Conservation (phyloP, 176 grass and related monocot genomes). For the Dactylis glomerata region DNA sequence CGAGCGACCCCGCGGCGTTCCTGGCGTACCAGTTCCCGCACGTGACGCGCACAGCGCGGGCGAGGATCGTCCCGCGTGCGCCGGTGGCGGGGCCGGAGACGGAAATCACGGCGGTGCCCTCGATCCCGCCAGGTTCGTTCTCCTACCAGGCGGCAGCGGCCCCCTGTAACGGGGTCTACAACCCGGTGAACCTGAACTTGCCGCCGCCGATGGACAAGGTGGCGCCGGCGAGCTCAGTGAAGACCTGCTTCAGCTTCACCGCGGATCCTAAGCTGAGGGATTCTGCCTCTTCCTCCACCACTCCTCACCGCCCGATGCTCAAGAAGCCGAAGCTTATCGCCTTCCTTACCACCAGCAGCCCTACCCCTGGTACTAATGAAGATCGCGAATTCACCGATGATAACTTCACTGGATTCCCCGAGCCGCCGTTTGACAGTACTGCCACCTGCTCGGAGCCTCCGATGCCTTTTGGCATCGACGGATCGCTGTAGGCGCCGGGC, state of each 20-base stretch:
- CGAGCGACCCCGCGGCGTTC: background rate
- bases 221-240: background rate
- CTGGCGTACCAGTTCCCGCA: background rate
- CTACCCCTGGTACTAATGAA: background rate
- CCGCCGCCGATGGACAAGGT: background rate
- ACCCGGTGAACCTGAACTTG: background rate
- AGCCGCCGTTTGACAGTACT: background rate
- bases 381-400: background rate
- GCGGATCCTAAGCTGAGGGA: background rate
- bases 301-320: background rate
- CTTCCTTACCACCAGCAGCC: background rate
- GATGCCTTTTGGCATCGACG: slow-evolving; percentile 33
- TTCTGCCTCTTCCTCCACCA: background rate
- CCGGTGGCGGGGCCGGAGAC: too few relatives aligned
- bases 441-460: background rate
- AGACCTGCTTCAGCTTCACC: slow-evolving; percentile 32
- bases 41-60: background rate
- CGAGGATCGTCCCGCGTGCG: background rate
- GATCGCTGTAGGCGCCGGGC: background rate
- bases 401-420: background rate
- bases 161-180: background rate
- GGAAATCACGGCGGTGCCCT: too few relatives aligned
- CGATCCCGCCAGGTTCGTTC: too few relatives aligned
- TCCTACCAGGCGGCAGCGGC: background rate
- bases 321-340: background rate